Percentiles rank a stretch among this genome's conserved stretches.
Evolutionary conservation across 169 alveolate species (phyloP).

Genomic region (Theileria equi): DNA sequence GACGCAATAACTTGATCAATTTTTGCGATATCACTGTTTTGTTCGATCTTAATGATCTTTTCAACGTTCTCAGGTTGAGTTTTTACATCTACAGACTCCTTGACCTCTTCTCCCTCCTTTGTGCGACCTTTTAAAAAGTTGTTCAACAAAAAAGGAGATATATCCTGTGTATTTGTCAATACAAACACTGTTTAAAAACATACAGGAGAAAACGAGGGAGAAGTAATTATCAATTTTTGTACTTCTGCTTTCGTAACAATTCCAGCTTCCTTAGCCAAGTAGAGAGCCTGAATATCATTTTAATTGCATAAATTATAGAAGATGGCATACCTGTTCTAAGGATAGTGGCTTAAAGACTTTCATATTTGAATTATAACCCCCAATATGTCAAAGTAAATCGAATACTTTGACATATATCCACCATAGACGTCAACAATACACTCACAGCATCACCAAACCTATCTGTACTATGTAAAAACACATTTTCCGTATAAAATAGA

Average conservation of each 20-base stretch:
- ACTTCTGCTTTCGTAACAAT: conserved; percentile 73
- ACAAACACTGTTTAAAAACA: neutral
- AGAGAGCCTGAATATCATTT: conserved; percentile 84
- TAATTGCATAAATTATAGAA: no score
- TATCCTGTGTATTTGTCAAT: conserved; percentile 46
- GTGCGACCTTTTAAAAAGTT: conserved; percentile 66
- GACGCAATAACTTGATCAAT: conserved; percentile 40
- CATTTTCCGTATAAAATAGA: no score
- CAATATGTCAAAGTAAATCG: no score
- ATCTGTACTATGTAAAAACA: no score
- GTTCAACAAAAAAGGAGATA: conserved; percentile 72
- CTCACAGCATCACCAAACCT: no score
- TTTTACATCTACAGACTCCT: conserved; percentile 22
- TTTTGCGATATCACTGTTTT: conserved; percentile 20
- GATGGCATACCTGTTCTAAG: conserved; percentile 52
- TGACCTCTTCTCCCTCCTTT: conserved; percentile 26
- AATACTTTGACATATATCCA: no score
- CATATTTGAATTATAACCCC: no score
- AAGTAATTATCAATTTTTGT: conserved; percentile 70
- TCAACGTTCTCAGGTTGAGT: conserved; percentile 4
- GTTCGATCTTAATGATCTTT: conserved; percentile 8
- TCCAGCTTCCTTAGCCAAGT: conserved; percentile 84
- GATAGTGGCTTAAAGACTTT: no score
- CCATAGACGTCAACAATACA: no score
- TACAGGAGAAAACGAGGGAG: conserved; percentile 83